These are phyloP conservation scores for Tetradesmus lagerheimii DNA, from an alignment of 139 green algal genomes.

Conservation along the genomic window DNA sequence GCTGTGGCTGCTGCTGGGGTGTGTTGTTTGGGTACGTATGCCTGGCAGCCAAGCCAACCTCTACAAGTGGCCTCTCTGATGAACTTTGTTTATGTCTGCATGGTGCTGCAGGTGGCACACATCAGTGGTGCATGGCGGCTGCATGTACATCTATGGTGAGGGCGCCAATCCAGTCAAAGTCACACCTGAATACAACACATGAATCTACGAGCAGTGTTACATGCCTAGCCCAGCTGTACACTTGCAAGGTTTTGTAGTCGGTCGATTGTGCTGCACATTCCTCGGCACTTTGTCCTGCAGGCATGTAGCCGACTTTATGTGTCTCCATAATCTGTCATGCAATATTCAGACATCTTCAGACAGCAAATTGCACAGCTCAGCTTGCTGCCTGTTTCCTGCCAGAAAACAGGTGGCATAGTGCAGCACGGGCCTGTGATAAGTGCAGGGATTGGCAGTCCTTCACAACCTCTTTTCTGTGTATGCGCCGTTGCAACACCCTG, in stretches of 20 bases:
- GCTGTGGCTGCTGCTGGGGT: neutral
- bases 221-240: neutral
- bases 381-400: neutral
- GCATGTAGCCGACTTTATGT: neutral
- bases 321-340: too few relatives aligned
- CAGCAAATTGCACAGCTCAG: neutral
- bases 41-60: neutral
- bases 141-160: conserved; percentile 15
- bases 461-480: too few relatives aligned
- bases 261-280: neutral
- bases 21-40: neutral
- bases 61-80: neutral
- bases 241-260: neutral
- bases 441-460: too few relatives aligned
- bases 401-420: neutral
- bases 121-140: neutral
- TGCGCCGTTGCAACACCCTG: neutral
- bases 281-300: neutral
- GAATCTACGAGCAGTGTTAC: neutral
- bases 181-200: neutral
- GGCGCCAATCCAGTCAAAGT: neutral
- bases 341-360: too few relatives aligned
- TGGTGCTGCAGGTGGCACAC: conserved; percentile 34
- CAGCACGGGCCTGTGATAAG: too few relatives aligned
- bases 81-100: neutral